phyloP scores from a whole-genome alignment of 768 basidiomycete species.

The Suillus variegatus region DNA sequence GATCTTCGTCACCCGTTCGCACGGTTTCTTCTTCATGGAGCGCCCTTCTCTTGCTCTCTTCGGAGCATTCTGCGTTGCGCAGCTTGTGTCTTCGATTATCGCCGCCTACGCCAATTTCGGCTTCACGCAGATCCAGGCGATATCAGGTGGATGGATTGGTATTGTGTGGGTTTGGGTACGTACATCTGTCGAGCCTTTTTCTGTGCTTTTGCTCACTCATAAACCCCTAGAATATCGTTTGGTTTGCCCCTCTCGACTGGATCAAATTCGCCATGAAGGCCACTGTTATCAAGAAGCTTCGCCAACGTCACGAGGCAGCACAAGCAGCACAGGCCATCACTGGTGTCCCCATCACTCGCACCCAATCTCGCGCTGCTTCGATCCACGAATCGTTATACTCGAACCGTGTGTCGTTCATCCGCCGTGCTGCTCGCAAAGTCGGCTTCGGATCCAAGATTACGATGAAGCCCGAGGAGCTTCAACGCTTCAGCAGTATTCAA shows the following conservation, averaged over 20 bases:
- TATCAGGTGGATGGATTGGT: constrained; percentile 96
- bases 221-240: constrained; percentile 75
- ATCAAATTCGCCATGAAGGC: constrained; percentile 98
- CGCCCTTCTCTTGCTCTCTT: constrained; percentile 88
- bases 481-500: constrained; percentile 86
- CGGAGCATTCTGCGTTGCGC: constrained; percentile 89
- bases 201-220: constrained; percentile 13
- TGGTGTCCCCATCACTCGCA: constrained; percentile 76
- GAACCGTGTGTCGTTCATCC: constrained; percentile 93
- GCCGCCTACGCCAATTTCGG: constrained; percentile 93
- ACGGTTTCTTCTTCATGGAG: constrained; percentile 97
- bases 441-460: constrained; percentile 81
- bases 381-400: constrained; percentile 92
- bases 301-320: constrained; percentile 57
- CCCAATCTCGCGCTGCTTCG: constrained; percentile 86
- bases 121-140: constrained; percentile 79
- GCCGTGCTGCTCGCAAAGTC: constrained; percentile 83
- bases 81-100: constrained; percentile 94
- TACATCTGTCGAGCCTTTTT: constrained; percentile 16
- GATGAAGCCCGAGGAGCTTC: constrained; percentile 84
- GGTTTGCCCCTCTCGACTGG: constrained; percentile 94
- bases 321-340: constrained; percentile 34
- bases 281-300: constrained; percentile 84
- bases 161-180: constrained; percentile 96
- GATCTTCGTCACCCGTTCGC: constrained; percentile 95